Evolutionary conservation across 2,329 filamentous ascomycete species (phyloP).

Genomic region (Neofusicoccum parvum): DNA sequence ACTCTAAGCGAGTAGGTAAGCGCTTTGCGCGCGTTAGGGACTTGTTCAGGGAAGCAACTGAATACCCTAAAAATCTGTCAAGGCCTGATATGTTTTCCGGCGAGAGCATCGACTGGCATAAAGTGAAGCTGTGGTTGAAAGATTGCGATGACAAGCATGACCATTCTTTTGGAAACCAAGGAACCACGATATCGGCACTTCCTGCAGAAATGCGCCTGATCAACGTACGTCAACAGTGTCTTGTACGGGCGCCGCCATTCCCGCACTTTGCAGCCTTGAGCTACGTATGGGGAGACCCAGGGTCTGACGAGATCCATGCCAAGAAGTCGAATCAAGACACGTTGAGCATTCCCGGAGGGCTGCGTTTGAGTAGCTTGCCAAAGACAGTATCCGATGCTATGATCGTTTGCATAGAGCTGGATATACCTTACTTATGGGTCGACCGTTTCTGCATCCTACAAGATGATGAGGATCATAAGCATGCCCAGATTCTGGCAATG

Average conservation of each 20-base stretch:
- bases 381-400: not conserved
- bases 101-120: not conserved
- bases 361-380: not conserved
- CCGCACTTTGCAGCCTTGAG: not conserved
- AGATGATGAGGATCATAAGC: not conserved
- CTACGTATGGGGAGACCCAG: not conserved
- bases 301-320: not conserved
- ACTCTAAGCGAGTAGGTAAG: too few species aligned
- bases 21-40: not conserved
- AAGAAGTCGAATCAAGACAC: not conserved
- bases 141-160: not conserved
- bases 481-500: not conserved
- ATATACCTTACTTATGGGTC: constrained; percentile 7
- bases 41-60: not conserved
- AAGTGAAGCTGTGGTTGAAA: not conserved
- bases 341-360: not conserved
- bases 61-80: too few species aligned
- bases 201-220: not conserved
- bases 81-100: not conserved
- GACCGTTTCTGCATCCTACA: constrained; percentile 8
- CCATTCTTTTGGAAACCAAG: not conserved
- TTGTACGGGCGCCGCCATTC: not conserved
- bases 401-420: not conserved
- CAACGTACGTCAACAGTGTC: not conserved
- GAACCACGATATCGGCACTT: not conserved